Base-by-base conservation (phyloP, 179 eudicot genomes). In the Actinidia polygama region DNA sequence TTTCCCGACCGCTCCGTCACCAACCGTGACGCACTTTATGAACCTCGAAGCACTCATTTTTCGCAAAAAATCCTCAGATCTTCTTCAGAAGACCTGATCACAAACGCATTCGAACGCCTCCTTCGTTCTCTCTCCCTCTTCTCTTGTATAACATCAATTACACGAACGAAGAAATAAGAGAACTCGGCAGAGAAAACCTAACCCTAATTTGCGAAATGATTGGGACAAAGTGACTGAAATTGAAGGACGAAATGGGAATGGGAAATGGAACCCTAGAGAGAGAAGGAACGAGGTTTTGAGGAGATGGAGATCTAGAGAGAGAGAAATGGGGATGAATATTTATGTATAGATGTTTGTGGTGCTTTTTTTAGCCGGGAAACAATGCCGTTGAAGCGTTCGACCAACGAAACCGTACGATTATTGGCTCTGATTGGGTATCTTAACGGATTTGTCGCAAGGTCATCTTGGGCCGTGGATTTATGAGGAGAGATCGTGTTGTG, bases 1-100 rank as follows among this genome's bases (percentile, higher is more conserved):
- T 21, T 84, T 84, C 18, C 86, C 86, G 8, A 85, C 87, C 49
- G 87, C 87, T n/a, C 86, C 86, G 58, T 84, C 86, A 40, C 86
- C 86, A 7, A 84, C 86, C 68, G 86, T 84, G 40, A 85, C 87
- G 68, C 87, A 85, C 79, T 85, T 85, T 40, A 85, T 85, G 76
- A 85, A 85, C 57, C 85, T 85, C 8, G 87, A 85, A 30, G 87
- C 87, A 73, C 87, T 85, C 87, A 85, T 85, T 10, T 61, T 6
- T 50, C 4, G n/a, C 24, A 26, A 55, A 30, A 16, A 75, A 75
- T 4, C 26, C 26, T 78, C 82, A 72, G 85, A 83, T 83, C 85
- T 83, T 79, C 85, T 79, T 79, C 18, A 51, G 85, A 83, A 83
- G 85, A 83, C 78, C 85, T 79, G 85, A 79, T 83, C 64, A 59